Conservation (phyloP, 306 rosid genomes). For the Pachyrhizus erosus region DNA sequence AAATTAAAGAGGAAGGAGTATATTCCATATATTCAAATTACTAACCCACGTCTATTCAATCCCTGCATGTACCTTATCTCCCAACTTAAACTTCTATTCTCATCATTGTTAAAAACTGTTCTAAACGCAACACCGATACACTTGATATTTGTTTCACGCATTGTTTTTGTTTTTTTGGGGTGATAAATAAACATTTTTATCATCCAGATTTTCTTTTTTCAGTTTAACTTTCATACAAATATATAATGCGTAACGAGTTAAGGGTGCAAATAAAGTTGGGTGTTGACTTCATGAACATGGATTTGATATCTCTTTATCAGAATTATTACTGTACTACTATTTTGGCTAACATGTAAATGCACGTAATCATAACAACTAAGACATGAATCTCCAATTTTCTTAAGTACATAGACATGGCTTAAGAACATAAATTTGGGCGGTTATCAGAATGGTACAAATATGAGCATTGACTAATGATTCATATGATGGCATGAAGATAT, state of each 20-base stretch:
- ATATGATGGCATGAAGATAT: constrained; percentile 11
- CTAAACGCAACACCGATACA: background rate
- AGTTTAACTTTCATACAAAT: background rate
- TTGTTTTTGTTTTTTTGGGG: background rate
- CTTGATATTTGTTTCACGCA: background rate
- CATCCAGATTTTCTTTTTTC: background rate
- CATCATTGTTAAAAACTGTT: background rate
- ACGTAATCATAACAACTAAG: background rate
- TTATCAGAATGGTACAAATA: background rate
- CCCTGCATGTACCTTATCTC: too few species aligned
- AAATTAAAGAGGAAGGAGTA: too few species aligned
- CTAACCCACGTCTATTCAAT: too few species aligned
- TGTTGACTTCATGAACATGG: constrained; percentile 34
- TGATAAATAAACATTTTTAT: background rate
- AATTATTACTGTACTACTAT: constrained; percentile 42
- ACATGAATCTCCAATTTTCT: background rate
- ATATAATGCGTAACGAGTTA: background rate
- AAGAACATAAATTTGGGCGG: constrained; percentile 27
- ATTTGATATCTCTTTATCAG: background rate
- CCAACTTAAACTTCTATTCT: too few species aligned
- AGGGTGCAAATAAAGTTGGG: background rate
- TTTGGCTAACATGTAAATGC: constrained; percentile 9
- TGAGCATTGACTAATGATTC: constrained; percentile 23
- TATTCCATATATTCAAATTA: too few species aligned
- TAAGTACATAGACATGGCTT: background rate